Percentiles rank a stretch among this genome's conserved stretches.
phyloP scores from a whole-genome alignment of 2,329 filamentous ascomycete species.

The Emergomyces pasteurianus region DNA sequence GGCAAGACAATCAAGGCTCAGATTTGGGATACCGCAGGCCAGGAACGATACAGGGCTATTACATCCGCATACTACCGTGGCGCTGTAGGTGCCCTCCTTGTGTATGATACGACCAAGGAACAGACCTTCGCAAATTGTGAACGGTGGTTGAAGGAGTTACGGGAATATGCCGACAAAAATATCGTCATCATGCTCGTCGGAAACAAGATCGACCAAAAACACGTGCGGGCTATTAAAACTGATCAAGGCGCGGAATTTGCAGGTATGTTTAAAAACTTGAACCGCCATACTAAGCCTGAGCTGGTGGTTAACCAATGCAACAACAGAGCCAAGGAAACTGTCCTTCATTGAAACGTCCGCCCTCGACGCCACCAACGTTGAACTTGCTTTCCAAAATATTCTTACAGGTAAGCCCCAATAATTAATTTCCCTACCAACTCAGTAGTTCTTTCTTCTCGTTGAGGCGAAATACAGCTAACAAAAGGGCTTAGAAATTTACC shows the following conservation, averaged over 20 bases:
- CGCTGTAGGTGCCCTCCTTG: slow-evolving; percentile 89
- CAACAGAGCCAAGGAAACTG: slow-evolving; percentile 59
- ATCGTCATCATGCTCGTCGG: slow-evolving; percentile 99
- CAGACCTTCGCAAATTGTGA: slow-evolving; percentile 99
- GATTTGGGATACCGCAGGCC: slow-evolving; percentile 98
- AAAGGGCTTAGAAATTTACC: slow-evolving; percentile 72
- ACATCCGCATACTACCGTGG: slow-evolving; percentile 98
- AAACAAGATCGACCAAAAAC: slow-evolving; percentile 99
- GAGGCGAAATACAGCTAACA: slow-evolving; percentile 9
- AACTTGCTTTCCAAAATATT: slow-evolving; percentile 99
- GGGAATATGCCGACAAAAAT: slow-evolving; percentile 95
- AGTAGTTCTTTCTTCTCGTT: background rate
- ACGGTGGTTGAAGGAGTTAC: slow-evolving; percentile 95
- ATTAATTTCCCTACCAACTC: background rate
- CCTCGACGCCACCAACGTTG: slow-evolving; percentile 96
- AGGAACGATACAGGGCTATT: slow-evolving; percentile 98
- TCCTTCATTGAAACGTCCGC: slow-evolving; percentile 99
- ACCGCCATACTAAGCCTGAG: slow-evolving; percentile 4
- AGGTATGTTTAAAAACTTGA: slow-evolving; percentile 45
- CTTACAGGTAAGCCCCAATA: slow-evolving; percentile 63
- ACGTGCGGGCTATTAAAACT: slow-evolving; percentile 90
- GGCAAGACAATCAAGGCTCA: slow-evolving; percentile 99
- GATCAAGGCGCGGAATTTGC: slow-evolving; percentile 98
- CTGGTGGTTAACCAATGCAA: slow-evolving; percentile 8
- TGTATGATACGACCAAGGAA: slow-evolving; percentile 99